These are phyloP conservation scores for Colletotrichum viniferum DNA, from an alignment of 2,329 filamentous ascomycete species.

Conservation along the genomic window DNA sequence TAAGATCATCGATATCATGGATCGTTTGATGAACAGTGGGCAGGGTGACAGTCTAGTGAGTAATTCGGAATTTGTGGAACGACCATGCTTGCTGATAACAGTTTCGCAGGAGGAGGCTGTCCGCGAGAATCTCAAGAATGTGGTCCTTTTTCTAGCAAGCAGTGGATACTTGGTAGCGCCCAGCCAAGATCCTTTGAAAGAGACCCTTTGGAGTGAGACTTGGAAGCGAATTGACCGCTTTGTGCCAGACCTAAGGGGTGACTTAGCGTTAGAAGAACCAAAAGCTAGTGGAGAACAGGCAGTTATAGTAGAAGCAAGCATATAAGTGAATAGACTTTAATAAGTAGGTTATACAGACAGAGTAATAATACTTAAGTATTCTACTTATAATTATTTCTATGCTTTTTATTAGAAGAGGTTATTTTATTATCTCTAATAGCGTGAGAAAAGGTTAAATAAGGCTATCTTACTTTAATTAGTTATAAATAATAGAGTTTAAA, in stretches of 20 bases:
- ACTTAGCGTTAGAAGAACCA: constrained; percentile 58
- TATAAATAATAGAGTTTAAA: too few species aligned
- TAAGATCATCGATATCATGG: constrained; percentile 91
- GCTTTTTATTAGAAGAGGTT: too few species aligned
- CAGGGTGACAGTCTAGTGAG: constrained; percentile 87
- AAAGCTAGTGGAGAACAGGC: neutral
- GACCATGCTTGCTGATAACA: neutral
- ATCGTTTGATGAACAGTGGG: constrained; percentile 93
- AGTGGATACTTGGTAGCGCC: constrained; percentile 83
- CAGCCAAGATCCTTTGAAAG: constrained; percentile 56
- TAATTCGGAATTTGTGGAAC: constrained; percentile 26
- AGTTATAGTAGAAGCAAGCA: neutral
- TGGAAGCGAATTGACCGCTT: constrained; percentile 72
- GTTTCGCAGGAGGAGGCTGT: constrained; percentile 84
- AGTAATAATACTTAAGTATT: neutral
- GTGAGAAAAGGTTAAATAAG: too few species aligned
- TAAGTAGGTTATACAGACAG: neutral
- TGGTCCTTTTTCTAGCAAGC: constrained; percentile 92
- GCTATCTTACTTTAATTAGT: too few species aligned
- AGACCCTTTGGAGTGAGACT: constrained; percentile 65
- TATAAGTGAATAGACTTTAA: neutral
- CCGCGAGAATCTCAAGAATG: constrained; percentile 94
- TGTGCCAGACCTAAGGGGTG: constrained; percentile 62
- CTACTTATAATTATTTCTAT: neutral
- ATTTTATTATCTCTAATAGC: too few species aligned